phyloP scores from a whole-genome alignment of 2,329 filamentous ascomycete species.

The Cadophora gregata region DNA sequence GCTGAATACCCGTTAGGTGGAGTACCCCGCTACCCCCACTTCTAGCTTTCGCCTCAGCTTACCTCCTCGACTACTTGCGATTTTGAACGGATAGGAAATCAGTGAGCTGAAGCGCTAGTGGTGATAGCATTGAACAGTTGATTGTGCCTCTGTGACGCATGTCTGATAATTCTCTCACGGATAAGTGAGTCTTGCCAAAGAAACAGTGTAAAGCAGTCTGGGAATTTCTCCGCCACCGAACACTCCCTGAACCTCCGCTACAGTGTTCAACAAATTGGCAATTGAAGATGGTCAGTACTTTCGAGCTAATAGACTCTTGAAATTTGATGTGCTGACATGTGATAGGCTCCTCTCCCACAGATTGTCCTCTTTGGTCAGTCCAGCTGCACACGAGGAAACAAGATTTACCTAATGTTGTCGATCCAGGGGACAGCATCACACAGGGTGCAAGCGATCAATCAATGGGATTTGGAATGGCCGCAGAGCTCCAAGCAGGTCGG shows the following conservation, averaged over 20 bases:
- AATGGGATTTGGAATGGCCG: constrained; percentile 36
- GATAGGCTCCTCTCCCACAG: constrained; percentile 28
- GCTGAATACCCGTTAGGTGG: constrained; percentile 17
- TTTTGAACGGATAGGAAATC: neutral
- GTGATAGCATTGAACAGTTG: neutral
- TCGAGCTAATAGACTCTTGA: neutral
- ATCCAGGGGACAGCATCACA: constrained; percentile 39
- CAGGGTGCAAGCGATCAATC: constrained; percentile 34
- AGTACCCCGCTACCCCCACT: constrained; percentile 17
- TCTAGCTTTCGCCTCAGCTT: neutral
- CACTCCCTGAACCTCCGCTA: too few relatives aligned
- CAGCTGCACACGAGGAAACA: neutral
- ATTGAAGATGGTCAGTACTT: constrained; percentile 6
- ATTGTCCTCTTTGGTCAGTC: constrained; percentile 35
- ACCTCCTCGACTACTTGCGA: too few relatives aligned
- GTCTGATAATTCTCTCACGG: neutral
- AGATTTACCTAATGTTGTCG: neutral
- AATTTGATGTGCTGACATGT: neutral
- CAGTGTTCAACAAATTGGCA: too few relatives aligned
- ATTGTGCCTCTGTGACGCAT: neutral
- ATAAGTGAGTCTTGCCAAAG: neutral
- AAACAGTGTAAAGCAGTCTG: neutral
- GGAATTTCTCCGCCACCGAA: neutral
- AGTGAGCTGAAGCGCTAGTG: neutral
- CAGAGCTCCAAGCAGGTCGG: constrained; percentile 37